phyloP scores from a whole-genome alignment of 169 alveolate species.

The Eimeria falciformis region DNA sequence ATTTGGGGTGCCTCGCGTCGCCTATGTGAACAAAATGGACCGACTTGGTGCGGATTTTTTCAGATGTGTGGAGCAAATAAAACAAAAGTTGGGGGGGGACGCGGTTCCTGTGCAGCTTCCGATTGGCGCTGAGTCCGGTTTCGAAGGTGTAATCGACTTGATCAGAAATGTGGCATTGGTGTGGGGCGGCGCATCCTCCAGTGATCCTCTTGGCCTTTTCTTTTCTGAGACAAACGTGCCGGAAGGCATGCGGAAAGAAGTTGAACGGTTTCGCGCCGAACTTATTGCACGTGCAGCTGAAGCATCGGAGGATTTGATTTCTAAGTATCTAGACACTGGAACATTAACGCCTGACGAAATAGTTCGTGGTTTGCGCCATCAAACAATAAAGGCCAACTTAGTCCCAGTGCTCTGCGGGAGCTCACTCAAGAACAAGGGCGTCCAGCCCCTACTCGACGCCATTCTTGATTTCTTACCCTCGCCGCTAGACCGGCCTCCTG shows the following conservation, averaged over 20 bases:
- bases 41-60: conserved; percentile 94
- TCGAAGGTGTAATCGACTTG: conserved; percentile 93
- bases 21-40: conserved; percentile 96
- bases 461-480: conserved; percentile 94
- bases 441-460: conserved; percentile 94
- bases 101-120: conserved; percentile 95
- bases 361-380: conserved; percentile 85
- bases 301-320: conserved; percentile 91
- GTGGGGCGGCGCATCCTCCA: conserved; percentile 52
- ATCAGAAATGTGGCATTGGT: conserved; percentile 75
- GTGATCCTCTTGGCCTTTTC: conserved; percentile 71
- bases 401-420: conserved; percentile 93
- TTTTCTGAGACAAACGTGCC: conserved; percentile 79
- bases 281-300: conserved; percentile 85
- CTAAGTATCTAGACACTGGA: conserved; percentile 87
- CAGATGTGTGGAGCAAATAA: conserved; percentile 89
- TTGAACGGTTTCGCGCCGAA: conserved; percentile 36
- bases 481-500: conserved; percentile 85
- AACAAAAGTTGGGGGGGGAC: conserved; percentile 87
- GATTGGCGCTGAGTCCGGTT: conserved; percentile 87
- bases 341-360: conserved; percentile 84
- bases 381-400: conserved; percentile 83
- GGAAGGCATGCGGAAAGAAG: conserved; percentile 66
- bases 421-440: conserved; percentile 95
- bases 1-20: conserved; percentile 91